Evolutionary conservation across 2,329 filamentous ascomycete genomes (phyloP), one percentile per base, ranked within the genome.

Genomic region (Arthroderma uncinatum): DNA sequence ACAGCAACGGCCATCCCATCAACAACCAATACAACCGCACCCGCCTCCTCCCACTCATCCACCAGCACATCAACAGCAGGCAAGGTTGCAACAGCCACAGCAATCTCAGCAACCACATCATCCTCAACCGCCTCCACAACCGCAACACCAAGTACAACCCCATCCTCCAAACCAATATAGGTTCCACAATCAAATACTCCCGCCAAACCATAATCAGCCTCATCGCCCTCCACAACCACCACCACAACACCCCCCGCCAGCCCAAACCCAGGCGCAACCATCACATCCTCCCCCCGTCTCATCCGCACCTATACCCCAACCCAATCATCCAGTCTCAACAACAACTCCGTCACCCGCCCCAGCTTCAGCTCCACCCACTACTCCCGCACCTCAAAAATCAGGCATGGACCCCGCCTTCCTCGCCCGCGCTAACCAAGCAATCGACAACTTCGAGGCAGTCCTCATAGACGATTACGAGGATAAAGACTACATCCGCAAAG

Each of bases 401-500:
- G 62, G 33, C n/a, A 62, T 67, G 28, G 64, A 67, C 28, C 66
- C 67, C 2, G 70, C 68, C 12, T 74, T 74, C 65, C 67, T 66
- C 55, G 69, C 72, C 12, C 67, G 71, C 28, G 72, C 72, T 9
- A 72, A 70, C 62, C 73, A 74, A 62, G 72, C 72, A 21, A 74
- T 74, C 56, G 72, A 74, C 57, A 71, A 74, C 60, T 74, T 74
- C 54, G 72, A 74, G 58, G 69, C 71, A 16, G 71, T 74, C 10
- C 67, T 74, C 12, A 72, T 73, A 67, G 72, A 74, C 59, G 72
- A 74, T 58, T 74, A 73, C 55, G 71, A 74, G 57, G 72, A 74
- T 59, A 72, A 73, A 64, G 71, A 74, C 56, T 74, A 74, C 59
- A 74, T 74, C 61, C 70, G 71, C 25, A 70, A 73, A 61, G 72